A percentile compares a stretch with the other conserved stretches of the same genome.
These are phyloP conservation scores for Saccharum officinarum DNA, from an alignment of 176 grass and related monocot species.

Conservation along the genomic window DNA sequence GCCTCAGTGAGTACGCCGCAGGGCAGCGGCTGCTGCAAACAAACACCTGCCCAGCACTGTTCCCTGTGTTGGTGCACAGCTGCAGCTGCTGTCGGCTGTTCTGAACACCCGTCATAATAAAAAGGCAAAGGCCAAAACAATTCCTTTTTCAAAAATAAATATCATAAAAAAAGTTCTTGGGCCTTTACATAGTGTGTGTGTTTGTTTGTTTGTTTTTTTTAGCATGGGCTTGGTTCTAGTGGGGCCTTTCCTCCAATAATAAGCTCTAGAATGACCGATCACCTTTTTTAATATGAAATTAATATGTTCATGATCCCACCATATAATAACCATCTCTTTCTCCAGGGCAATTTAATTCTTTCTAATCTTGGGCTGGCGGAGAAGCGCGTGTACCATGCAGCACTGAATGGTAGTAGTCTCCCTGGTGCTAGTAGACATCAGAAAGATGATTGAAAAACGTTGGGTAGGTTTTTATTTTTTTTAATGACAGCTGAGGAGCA, in stretches of 20 bases:
- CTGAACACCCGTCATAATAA: too few species aligned
- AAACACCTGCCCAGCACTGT: neutral
- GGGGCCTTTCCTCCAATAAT: neutral
- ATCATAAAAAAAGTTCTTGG: neutral
- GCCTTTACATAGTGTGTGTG: neutral
- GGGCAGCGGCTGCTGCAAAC: neutral
- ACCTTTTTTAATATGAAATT: neutral
- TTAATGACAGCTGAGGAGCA: constrained; percentile 8
- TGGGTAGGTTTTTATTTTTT: neutral
- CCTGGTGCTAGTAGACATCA: constrained; percentile 59
- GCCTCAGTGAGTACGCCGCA: too few species aligned
- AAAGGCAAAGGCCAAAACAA: neutral
- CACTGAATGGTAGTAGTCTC: constrained; percentile 74
- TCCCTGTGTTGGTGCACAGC: neutral
- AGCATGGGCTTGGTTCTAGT: neutral
- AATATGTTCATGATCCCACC: neutral
- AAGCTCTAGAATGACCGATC: neutral
- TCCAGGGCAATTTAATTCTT: constrained; percentile 85
- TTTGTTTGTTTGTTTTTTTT: too few species aligned
- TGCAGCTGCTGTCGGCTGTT: neutral
- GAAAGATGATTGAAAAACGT: constrained; percentile 81
- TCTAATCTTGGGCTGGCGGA: constrained; percentile 81
- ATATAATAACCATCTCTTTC: constrained; percentile 24
- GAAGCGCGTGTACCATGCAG: constrained; percentile 83
- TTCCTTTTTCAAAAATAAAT: neutral